phyloP scores from a whole-genome alignment of 2,329 filamentous ascomycete genomes.

The Calonectria hongkongensis region DNA sequence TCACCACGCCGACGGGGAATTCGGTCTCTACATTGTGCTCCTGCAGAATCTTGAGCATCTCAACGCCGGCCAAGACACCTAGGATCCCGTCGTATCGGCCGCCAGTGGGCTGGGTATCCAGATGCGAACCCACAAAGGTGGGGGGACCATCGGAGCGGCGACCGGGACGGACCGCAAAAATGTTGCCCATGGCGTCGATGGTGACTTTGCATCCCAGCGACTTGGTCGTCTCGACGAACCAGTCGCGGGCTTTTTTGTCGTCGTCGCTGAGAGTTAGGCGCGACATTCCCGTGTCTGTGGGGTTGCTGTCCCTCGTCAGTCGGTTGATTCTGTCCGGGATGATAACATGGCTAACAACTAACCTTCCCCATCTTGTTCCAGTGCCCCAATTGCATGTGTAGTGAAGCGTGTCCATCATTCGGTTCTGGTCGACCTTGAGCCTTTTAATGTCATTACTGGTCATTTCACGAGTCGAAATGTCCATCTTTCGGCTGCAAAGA shows the following conservation, averaged over 20 bases:
- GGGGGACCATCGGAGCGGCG: conserved; percentile 72
- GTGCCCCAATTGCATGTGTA: conserved; percentile 49
- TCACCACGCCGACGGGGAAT: conserved; percentile 83
- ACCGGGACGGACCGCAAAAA: conserved; percentile 82
- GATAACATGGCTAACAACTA: not conserved
- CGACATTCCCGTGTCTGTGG: conserved; percentile 84
- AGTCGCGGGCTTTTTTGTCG: conserved; percentile 84
- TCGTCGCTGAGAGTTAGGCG: conserved; percentile 84
- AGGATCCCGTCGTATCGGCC: conserved; percentile 86
- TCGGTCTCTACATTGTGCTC: conserved; percentile 82
- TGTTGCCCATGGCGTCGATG: conserved; percentile 87
- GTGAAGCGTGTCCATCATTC: conserved; percentile 52
- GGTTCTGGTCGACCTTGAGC: conserved; percentile 45
- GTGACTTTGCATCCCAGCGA: conserved; percentile 80
- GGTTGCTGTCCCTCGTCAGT: conserved; percentile 42
- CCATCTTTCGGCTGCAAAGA: conserved; percentile 21
- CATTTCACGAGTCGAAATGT: conserved; percentile 51
- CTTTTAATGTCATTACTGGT: conserved; percentile 42
- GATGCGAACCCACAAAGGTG: conserved; percentile 81
- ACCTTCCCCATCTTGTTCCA: conserved; percentile 51
- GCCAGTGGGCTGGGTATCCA: conserved; percentile 79
- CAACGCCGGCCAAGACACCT: conserved; percentile 82
- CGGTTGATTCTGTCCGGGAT: not conserved
- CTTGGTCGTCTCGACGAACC: conserved; percentile 81
- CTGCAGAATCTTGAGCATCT: conserved; percentile 80